Evolutionary conservation across 345 rosid species (phyloP), one percentile per base, ranked within the genome.

Genomic region (Corchorus capsularis): DNA sequence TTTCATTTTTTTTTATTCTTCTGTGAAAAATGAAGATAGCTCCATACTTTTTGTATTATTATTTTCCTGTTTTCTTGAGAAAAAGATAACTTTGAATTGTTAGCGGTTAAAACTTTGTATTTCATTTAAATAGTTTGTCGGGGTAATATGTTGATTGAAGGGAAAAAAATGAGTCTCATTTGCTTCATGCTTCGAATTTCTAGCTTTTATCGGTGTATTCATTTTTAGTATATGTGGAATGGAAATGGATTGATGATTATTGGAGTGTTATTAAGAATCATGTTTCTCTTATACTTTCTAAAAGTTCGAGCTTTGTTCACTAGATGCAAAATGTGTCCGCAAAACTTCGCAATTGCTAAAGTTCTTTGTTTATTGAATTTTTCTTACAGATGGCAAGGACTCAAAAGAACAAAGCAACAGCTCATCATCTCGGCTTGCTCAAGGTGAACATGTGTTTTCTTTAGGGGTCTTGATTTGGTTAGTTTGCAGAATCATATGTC

Each of bases 361-460:
- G 71, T 47, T 67, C 54, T 50, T 22, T 2, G 56, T 20, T 13
- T 32, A 13, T 68, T 55, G 22, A 32, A 35, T 27, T 67, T 49
- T 8, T 83, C 20, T 73, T 77, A 77, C 86, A 96, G 99, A 96
- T 96, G 99, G 98, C 93, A 8, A 92, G 75, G 88, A 96, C 99
- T 37, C 98, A 96, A 80, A 96, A 96, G 89, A 96, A 96, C 81
- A 96, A 96, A 86, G 99, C 99, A 8, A 96, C 99, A 0, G 87
- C 99, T 15, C 99, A 96, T 83, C 99, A 96, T 86, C 83, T 96
- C 64, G 97, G 99, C 55, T 85, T 93, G 91, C 92, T 96, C 53
- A 96, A 93, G 99, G 99, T 93, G 74, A 34, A 7, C 2, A 65
- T 75, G 19, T 32, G 62, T 63, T 62, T 7, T 8, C 13, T 22